A percentile compares a stretch with the other conserved stretches of the same genome.
These are phyloP conservation scores for Candida sp. DNA, from an alignment of 1,139 yeast genomes.

Conservation along the genomic window DNA sequence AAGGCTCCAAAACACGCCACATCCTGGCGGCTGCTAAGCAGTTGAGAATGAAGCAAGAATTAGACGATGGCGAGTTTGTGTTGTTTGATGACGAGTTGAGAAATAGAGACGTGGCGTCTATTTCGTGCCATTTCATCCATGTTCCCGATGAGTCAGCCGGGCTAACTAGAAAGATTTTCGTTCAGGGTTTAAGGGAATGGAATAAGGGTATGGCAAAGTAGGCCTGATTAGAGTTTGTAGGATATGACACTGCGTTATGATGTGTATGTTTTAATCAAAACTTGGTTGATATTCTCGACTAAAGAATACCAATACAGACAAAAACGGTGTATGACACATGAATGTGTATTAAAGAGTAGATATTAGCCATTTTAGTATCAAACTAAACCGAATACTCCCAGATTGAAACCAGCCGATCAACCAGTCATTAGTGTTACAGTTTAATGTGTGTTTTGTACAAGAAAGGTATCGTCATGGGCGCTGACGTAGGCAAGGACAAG, in stretches of 20 bases:
- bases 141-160: slow-evolving; percentile 51
- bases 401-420: too few relatives aligned
- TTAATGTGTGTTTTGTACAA: too few relatives aligned
- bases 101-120: slow-evolving; percentile 63
- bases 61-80: slow-evolving; percentile 54
- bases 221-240: slow-evolving; percentile 4
- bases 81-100: slow-evolving; percentile 74
- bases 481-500: neutral
- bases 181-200: slow-evolving; percentile 48
- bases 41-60: slow-evolving; percentile 40
- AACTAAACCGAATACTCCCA: too few relatives aligned
- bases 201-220: slow-evolving; percentile 11
- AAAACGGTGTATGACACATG: neutral
- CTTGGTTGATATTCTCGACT: neutral
- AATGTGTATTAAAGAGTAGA: too few relatives aligned
- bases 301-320: neutral
- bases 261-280: neutral
- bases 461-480: neutral
- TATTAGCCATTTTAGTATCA: too few relatives aligned
- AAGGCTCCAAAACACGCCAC: slow-evolving; percentile 65
- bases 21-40: slow-evolving; percentile 51
- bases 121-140: slow-evolving; percentile 65
- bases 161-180: slow-evolving; percentile 51
- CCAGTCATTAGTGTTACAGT: too few relatives aligned
- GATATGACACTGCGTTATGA: neutral